Base-by-base conservation (phyloP, 1,139 yeast species). In the Hanseniaspora sp. region DNA sequence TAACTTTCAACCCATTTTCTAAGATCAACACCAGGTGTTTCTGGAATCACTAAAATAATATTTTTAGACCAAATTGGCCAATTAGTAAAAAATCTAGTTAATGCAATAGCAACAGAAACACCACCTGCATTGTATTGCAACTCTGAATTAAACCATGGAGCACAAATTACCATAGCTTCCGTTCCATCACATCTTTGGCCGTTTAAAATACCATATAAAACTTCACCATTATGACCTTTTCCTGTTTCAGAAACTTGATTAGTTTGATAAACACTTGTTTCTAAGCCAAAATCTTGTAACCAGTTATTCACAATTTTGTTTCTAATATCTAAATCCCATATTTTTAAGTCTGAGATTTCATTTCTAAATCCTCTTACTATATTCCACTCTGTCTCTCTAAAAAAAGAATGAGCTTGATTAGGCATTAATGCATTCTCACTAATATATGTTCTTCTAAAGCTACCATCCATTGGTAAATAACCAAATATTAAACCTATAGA, bases 381-480 rank as follows among this genome's bases (percentile, higher is more conserved):
- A 63, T 90, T 87, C 96, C 97, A 92, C 64, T 92, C 98, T 52
- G 92, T 81, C 62, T 90, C 97, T 56, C 97, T 74, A 67, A 87
- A 94, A 65, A 87, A 88, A 17, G 95, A 83, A 61, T 83, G 83
- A 3, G 92, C 97, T 66, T 92, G 97, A 0, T 95, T 90, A 12
- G 98, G 97, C 86, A 94, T 82, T 66, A 94, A 73, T 38, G 99
- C 99, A 69, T 92, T 94, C 66, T 94, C 99, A 8, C 95, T 84
- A 23, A 90, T 85, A 65, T 92, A 92, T 7, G 96, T 86, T 60
- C 75, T 71, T 55, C 96, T 74, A 64, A 74, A 87, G 65, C 86
- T 86, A 28, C 96, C 97, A 43, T 84, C 84, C 61, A 82, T 61
- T 0, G 98, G 96, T 54, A 86, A 71, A 31, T 72, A 63, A 7